A percentile compares a stretch with the other conserved stretches of the same genome.
phyloP scores from a whole-genome alignment of 225 moss, liverwort and hornwort genomes.

The Takakia lepidozioides region DNA sequence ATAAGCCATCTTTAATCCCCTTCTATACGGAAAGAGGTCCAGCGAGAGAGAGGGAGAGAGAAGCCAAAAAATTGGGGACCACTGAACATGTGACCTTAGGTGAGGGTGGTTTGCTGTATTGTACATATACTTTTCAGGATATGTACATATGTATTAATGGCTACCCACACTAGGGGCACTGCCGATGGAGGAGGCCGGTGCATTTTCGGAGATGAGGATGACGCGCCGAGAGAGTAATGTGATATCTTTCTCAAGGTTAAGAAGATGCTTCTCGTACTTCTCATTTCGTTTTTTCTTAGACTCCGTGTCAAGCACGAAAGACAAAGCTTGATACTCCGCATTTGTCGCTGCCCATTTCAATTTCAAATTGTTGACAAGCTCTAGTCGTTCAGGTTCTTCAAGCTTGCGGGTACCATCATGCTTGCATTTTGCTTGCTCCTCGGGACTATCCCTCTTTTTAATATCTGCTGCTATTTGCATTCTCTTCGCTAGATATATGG shows the following conservation, averaged over 20 bases:
- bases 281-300: slow-evolving; percentile 44
- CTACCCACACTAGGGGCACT: too few relatives aligned
- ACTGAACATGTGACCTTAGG: too few relatives aligned
- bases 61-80: too few relatives aligned
- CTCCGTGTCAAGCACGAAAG: slow-evolving; percentile 37
- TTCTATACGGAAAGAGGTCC: too few relatives aligned
- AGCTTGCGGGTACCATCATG: slow-evolving; percentile 32
- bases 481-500: slow-evolving; percentile 14
- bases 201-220: slow-evolving; percentile 19
- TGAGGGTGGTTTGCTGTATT: too few relatives aligned
- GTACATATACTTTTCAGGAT: too few relatives aligned
- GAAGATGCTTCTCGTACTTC: slow-evolving; percentile 34
- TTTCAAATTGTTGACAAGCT: slow-evolving; percentile 36
- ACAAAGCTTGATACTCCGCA: slow-evolving; percentile 23
- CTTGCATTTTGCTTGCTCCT: slow-evolving; percentile 15
- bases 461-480: slow-evolving; percentile 2
- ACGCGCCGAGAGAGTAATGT: slow-evolving; percentile 13
- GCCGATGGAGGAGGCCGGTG: too few relatives aligned
- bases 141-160: too few relatives aligned
- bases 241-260: slow-evolving; percentile 26
- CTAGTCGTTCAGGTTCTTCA: slow-evolving; percentile 30
- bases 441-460: slow-evolving; percentile 14
- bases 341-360: slow-evolving; percentile 35
- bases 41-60: too few relatives aligned
- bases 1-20: too few relatives aligned